Percentiles rank a stretch among this genome's conserved stretches.
Evolutionary conservation across 352 stramenopile species (phyloP).

Genomic region (Globisporangium okanoganense): DNA sequence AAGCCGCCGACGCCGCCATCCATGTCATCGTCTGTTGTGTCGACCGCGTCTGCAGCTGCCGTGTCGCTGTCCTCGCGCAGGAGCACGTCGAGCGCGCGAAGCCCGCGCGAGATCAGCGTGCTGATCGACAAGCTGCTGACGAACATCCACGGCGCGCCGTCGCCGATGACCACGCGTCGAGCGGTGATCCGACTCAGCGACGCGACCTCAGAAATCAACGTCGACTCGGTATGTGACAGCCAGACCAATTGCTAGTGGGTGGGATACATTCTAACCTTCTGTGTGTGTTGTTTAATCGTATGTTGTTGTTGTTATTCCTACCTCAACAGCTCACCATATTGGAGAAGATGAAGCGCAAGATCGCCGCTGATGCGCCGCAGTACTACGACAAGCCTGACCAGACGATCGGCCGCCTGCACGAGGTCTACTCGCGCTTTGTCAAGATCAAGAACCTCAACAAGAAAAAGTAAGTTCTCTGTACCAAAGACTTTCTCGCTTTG

Average conservation of each 20-base stretch:
- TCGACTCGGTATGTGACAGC: constrained; percentile 34
- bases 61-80: constrained; percentile 31
- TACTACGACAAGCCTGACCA: constrained; percentile 40
- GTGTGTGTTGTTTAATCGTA: too few species aligned
- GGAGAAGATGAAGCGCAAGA: constrained; percentile 78
- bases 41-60: constrained; percentile 22
- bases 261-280: neutral
- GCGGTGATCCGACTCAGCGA: constrained; percentile 58
- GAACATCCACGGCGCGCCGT: constrained; percentile 49
- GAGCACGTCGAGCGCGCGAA: constrained; percentile 19
- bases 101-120: constrained; percentile 42
- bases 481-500: neutral
- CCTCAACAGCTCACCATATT: constrained; percentile 51
- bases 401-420: constrained; percentile 55
- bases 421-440: constrained; percentile 76
- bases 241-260: neutral
- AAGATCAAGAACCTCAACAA: constrained; percentile 72
- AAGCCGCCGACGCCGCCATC: constrained; percentile 13
- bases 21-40: constrained; percentile 6
- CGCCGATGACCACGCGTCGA: constrained; percentile 50
- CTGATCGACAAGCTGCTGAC: constrained; percentile 51
- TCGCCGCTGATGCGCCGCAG: constrained; percentile 33
- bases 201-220: constrained; percentile 16
- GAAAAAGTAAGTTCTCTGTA: constrained; percentile 43
- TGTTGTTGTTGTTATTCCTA: too few species aligned